A percentile compares a stretch with the other conserved stretches of the same genome.
Conservation (phyloP, 805 yeast genomes). For the Grigorovia jiainica region DNA sequence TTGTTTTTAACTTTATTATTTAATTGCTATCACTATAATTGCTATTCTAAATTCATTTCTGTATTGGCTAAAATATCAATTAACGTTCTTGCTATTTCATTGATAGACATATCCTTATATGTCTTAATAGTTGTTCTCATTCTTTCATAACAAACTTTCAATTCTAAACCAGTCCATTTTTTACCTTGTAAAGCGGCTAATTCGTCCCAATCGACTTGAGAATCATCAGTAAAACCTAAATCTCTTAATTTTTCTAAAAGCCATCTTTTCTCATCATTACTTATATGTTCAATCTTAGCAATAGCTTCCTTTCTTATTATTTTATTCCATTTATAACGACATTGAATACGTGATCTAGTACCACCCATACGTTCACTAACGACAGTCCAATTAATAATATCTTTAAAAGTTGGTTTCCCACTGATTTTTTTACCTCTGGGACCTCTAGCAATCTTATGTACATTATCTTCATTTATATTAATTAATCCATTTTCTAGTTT, state of each 20-base stretch:
- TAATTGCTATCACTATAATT: too few relatives aligned
- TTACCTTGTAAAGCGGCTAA: slow-evolving; percentile 37
- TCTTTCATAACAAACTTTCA: slow-evolving; percentile 51
- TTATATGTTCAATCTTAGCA: slow-evolving; percentile 36
- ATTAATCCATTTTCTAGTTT: slow-evolving; percentile 10
- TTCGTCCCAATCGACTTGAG: slow-evolving; percentile 46
- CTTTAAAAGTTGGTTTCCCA: slow-evolving; percentile 23
- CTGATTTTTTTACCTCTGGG: slow-evolving; percentile 15
- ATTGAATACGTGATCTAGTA: slow-evolving; percentile 80
- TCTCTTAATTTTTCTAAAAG: slow-evolving; percentile 38
- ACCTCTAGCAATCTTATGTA: slow-evolving; percentile 9
- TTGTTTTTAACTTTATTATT: too few relatives aligned
- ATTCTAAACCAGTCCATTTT: slow-evolving; percentile 52
- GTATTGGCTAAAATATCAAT: slow-evolving; percentile 8
- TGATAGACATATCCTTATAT: slow-evolving; percentile 31
- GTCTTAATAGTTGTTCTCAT: slow-evolving; percentile 46
- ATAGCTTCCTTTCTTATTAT: slow-evolving; percentile 50
- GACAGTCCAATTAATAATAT: slow-evolving; percentile 77
- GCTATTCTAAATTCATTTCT: neutral
- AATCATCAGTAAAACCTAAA: slow-evolving; percentile 33
- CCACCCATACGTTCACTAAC: slow-evolving; percentile 90
- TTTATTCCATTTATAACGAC: slow-evolving; percentile 93
- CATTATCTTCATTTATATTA: slow-evolving; percentile 12
- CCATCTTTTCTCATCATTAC: slow-evolving; percentile 41
- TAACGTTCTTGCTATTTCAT: slow-evolving; percentile 28